phyloP scores from a whole-genome alignment of 169 alveolate species.

The Perkinsus chesapeaki region DNA sequence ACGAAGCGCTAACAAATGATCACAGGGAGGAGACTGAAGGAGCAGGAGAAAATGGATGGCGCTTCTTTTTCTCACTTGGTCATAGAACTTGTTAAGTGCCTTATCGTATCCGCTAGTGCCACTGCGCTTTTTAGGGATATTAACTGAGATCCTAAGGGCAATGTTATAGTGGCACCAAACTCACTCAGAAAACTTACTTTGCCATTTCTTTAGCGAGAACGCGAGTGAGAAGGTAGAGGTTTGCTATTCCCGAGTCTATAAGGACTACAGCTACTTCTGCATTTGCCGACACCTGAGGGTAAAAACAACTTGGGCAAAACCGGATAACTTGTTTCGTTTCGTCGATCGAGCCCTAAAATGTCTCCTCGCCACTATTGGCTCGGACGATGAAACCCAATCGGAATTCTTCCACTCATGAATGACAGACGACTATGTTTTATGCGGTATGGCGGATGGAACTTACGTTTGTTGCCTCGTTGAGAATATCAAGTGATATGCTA shows the following conservation, averaged over 20 bases:
- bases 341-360: too few species aligned
- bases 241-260: background rate
- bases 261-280: background rate
- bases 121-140: constrained; percentile 2
- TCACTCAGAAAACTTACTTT: background rate
- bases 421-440: too few species aligned
- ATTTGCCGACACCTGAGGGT: background rate
- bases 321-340: background rate
- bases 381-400: too few species aligned
- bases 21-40: too few species aligned
- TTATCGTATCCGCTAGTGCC: background rate
- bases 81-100: constrained; percentile 7
- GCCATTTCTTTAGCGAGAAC: constrained; percentile 8
- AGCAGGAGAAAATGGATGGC: too few species aligned
- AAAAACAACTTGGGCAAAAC: background rate
- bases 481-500: background rate
- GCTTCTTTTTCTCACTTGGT: background rate
- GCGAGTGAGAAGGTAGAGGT: background rate
- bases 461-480: background rate
- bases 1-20: too few species aligned
- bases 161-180: background rate
- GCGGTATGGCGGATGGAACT: too few species aligned
- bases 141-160: background rate
- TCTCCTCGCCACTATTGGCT: too few species aligned
- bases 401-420: too few species aligned